Base-by-base conservation (phyloP, 2,329 filamentous ascomycete genomes). In the Boeremia lycopersici region DNA sequence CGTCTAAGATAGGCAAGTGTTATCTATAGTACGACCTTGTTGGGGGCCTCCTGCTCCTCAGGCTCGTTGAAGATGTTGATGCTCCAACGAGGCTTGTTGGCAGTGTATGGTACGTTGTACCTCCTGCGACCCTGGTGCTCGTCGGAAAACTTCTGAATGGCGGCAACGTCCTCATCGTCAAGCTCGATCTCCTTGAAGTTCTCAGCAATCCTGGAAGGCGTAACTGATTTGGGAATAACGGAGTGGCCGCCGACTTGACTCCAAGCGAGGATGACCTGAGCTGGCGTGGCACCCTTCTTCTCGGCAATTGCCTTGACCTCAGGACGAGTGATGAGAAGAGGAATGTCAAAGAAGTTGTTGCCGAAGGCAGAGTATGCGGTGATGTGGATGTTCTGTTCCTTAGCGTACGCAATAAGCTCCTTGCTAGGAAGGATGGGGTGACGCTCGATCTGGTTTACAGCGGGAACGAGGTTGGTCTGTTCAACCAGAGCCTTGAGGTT, bases 211-310 rank as follows among this genome's bases (percentile, higher is more conserved):
- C 67, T 56, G 19, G 64, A 57, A 12, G 67, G 55, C 0, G 65
- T 70, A 5, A 70, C 65, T 7, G 64, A 68, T 54, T 70, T 70
- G 35, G 67, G 67, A n/a, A 70, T 69, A 34, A 69, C 67, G 13
- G 63, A 67, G 56, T 67, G 62, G 13, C 65, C 67, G 15, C 65
- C 63, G 82, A 96, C 91, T n/a, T 90, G 96, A 40, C 90, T 86
- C 92, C 92, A 96, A 68, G 91, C 84, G 64, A 96, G 82, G 57
- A 96, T 82, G 34, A 96, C 82, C 81, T 96, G 91, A 7, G 89
- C 88, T 7, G 90, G 84, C 9, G 86, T 85, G 25, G 88, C 82
- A 4, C 85, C 81, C 15, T 85, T 82, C 65, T 84, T 82, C 65
- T 83, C 79, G 23, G 89, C 89, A 62, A 53, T 89, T 86, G 67